Evolutionary conservation across 192 early-diverging fungal genomes (phyloP).

Genomic region (Backusella macrospora): DNA sequence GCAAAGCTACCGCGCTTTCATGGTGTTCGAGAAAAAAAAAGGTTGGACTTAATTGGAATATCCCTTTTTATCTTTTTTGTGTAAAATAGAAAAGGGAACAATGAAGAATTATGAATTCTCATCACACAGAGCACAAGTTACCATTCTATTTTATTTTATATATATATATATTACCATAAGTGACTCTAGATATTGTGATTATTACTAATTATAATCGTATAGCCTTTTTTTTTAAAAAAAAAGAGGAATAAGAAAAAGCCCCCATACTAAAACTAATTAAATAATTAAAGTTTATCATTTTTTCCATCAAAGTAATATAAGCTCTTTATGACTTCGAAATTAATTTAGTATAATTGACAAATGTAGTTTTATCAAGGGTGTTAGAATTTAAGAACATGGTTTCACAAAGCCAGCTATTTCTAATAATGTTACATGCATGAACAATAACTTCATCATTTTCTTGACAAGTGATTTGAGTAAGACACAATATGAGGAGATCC

Average conservation of each 20-base stretch:
- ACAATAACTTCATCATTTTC: slow-evolving; percentile 3
- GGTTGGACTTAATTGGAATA: not conserved
- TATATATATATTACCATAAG: not conserved
- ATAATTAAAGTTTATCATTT: not conserved
- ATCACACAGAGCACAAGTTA: not conserved
- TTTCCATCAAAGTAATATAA: not conserved
- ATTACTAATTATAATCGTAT: not conserved
- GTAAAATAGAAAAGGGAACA: not conserved
- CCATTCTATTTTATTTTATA: not conserved
- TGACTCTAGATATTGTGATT: not conserved
- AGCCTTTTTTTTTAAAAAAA: not conserved
- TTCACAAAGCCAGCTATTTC: not conserved
- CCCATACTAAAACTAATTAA: not conserved
- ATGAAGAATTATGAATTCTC: not conserved
- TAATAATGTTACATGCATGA: not conserved
- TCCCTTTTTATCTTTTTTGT: not conserved
- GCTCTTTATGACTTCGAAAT: too few relatives aligned
- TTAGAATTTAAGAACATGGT: not conserved
- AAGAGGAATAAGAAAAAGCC: not conserved
- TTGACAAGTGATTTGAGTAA: not conserved
- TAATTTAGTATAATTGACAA: not conserved
- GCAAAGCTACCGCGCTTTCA: not conserved
- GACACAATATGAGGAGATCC: slow-evolving; percentile 6
- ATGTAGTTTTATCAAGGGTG: not conserved
- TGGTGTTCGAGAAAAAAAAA: not conserved